phyloP scores from a whole-genome alignment of 2,329 filamentous ascomycete species.

The Colletotrichum tabaci region DNA sequence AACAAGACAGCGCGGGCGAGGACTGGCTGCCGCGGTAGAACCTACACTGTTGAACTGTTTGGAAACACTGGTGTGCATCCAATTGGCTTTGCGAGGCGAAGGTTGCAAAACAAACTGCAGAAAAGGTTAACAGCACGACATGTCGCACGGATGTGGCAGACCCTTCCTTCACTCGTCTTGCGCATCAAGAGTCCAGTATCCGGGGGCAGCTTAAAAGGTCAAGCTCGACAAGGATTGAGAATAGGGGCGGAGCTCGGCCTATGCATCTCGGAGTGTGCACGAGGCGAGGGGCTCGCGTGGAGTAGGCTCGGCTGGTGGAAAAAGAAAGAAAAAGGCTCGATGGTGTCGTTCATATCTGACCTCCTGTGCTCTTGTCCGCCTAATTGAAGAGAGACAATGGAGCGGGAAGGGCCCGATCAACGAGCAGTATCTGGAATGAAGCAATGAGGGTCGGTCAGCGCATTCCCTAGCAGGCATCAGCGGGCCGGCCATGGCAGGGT shows the following conservation, averaged over 20 bases:
- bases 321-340: slow-evolving; percentile 25
- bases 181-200: neutral
- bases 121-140: slow-evolving; percentile 43
- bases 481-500: slow-evolving; percentile 11
- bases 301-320: slow-evolving; percentile 17
- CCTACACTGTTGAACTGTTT: slow-evolving; percentile 36
- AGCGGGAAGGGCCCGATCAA: slow-evolving; percentile 37
- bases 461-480: slow-evolving; percentile 4
- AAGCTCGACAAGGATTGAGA: neutral
- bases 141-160: slow-evolving; percentile 27
- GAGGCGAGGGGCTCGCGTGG: slow-evolving; percentile 29
- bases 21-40: neutral
- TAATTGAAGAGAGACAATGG: slow-evolving; percentile 23
- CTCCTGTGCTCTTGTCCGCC: neutral
- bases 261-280: slow-evolving; percentile 11
- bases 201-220: neutral
- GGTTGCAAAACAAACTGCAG: slow-evolving; percentile 22
- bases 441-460: slow-evolving; percentile 16
- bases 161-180: slow-evolving; percentile 24
- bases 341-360: slow-evolving; percentile 11
- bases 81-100: slow-evolving; percentile 27
- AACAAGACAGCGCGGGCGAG: neutral
- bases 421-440: slow-evolving; percentile 36
- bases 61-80: slow-evolving; percentile 34
- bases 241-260: slow-evolving; percentile 1